A percentile compares a stretch with the other conserved stretches of the same genome.
These are phyloP conservation scores for Radiomyces spectabilis DNA, from an alignment of 192 early-diverging fungal genomes.

Conservation along the genomic window DNA sequence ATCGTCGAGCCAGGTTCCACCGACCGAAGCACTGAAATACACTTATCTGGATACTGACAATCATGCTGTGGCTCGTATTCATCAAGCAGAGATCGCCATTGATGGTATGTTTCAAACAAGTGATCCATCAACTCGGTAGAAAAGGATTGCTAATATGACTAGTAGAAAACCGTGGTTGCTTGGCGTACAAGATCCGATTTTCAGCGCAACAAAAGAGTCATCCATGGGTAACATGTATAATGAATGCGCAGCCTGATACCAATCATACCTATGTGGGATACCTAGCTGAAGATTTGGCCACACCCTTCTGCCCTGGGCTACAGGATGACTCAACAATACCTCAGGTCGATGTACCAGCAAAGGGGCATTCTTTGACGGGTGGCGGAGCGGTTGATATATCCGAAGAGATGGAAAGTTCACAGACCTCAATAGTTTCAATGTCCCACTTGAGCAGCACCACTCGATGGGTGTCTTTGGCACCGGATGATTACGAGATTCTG, in stretches of 20 bases:
- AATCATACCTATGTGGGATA: not conserved
- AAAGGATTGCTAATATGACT: too few species aligned
- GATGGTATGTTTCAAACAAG: too few species aligned
- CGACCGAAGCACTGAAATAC: slow-evolving; percentile 8
- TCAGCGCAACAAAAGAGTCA: not conserved
- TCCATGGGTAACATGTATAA: not conserved
- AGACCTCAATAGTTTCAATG: not conserved
- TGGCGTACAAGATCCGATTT: not conserved
- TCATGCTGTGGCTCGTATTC: not conserved
- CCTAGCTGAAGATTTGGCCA: not conserved
- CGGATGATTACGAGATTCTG: slow-evolving; percentile 56
- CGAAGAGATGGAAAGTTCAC: too few species aligned
- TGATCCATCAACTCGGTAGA: too few species aligned
- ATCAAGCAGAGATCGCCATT: slow-evolving; percentile 4
- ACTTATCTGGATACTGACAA: slow-evolving; percentile 9
- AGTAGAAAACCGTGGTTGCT: too few species aligned
- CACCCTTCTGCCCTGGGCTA: not conserved
- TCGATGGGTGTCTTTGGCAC: not conserved
- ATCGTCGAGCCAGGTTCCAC: too few species aligned
- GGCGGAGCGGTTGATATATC: too few species aligned
- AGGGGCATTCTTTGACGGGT: too few species aligned
- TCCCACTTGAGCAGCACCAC: slow-evolving; percentile 27
- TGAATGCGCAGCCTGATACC: not conserved
- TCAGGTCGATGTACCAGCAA: too few species aligned
- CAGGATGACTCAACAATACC: too few species aligned